phyloP scores from a whole-genome alignment of 2,329 filamentous ascomycete species.

The Aspergillus sclerotialis region DNA sequence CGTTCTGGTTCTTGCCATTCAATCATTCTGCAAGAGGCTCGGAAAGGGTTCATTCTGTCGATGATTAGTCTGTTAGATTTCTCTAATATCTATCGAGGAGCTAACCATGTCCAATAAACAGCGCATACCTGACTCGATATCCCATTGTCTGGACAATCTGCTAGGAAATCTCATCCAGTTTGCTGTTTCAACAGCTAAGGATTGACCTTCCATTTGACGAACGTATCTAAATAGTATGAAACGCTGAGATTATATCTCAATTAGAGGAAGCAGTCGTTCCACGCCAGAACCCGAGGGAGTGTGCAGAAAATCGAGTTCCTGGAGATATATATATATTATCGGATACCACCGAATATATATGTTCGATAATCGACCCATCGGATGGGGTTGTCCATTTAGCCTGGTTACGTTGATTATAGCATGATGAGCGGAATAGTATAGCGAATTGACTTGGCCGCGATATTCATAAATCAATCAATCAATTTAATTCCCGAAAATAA shows the following conservation, averaged over 20 bases:
- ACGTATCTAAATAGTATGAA: not conserved
- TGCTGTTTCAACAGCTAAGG: not conserved
- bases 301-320: too few relatives aligned
- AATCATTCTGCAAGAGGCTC: not conserved
- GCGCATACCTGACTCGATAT: not conserved
- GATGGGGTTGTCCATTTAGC: too few relatives aligned
- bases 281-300: not conserved
- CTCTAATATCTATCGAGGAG: not conserved
- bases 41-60: not conserved
- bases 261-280: not conserved
- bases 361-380: too few relatives aligned
- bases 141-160: not conserved
- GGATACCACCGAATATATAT: too few relatives aligned
- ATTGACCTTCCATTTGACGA: not conserved
- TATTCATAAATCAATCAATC: too few relatives aligned
- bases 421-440: too few relatives aligned
- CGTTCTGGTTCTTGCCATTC: too few relatives aligned
- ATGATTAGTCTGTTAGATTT: too few relatives aligned
- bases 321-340: too few relatives aligned
- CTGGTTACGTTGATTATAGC: too few relatives aligned
- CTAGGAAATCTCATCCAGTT: not conserved
- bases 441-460: too few relatives aligned
- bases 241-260: not conserved
- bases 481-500: too few relatives aligned
- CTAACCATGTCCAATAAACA: not conserved